Evolutionary conservation across 2,329 filamentous ascomycete genomes (phyloP).

Genomic region (Trichoderma endophyticum): DNA sequence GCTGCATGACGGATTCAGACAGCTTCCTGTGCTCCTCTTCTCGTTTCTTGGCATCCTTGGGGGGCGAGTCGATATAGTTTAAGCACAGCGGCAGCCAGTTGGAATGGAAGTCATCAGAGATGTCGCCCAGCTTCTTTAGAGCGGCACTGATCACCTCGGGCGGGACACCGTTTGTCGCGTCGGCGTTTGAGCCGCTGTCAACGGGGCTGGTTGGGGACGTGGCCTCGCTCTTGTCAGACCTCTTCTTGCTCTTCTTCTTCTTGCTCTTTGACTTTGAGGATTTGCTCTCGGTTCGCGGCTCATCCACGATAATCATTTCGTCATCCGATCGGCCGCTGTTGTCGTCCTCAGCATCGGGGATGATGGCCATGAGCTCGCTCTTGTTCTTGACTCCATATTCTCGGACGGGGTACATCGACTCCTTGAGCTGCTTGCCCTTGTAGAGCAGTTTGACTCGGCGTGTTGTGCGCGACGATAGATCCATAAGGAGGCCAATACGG

Average conservation of each 20-base stretch:
- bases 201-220: slow-evolving; percentile 42
- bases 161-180: slow-evolving; percentile 24
- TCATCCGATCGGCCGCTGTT: slow-evolving; percentile 38
- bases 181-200: slow-evolving; percentile 43
- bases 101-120: slow-evolving; percentile 61
- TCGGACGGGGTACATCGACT: slow-evolving; percentile 54
- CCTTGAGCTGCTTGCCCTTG: slow-evolving; percentile 69
- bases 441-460: slow-evolving; percentile 65
- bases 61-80: slow-evolving; percentile 60
- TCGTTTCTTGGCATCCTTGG: slow-evolving; percentile 62
- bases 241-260: slow-evolving; percentile 39
- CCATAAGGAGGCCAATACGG: slow-evolving; percentile 65
- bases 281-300: slow-evolving; percentile 38
- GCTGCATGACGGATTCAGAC: slow-evolving; percentile 71
- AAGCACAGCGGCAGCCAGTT: slow-evolving; percentile 64
- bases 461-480: slow-evolving; percentile 52
- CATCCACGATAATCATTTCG: slow-evolving; percentile 46
- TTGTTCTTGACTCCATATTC: slow-evolving; percentile 62
- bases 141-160: slow-evolving; percentile 35
- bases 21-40: slow-evolving; percentile 72
- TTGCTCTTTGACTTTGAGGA: slow-evolving; percentile 37
- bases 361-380: slow-evolving; percentile 54
- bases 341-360: slow-evolving; percentile 39
- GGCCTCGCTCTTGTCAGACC: slow-evolving; percentile 40
- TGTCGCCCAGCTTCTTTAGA: slow-evolving; percentile 61